Base-by-base conservation (phyloP, 495 filamentous ascomycete genomes). In the Tirmania nivea region DNA sequence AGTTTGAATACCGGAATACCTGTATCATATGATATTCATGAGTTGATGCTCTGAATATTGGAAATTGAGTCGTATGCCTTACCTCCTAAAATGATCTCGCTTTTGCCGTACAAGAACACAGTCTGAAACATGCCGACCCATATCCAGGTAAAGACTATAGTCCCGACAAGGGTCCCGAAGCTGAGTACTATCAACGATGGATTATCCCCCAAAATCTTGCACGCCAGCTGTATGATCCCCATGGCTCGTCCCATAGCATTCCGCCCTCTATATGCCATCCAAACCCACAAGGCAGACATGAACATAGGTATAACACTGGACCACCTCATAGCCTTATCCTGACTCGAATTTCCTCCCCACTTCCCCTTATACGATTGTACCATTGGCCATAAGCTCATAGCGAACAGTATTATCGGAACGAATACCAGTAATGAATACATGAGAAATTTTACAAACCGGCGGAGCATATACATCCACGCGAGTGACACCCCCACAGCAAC, bases 91-190 rank as follows among this genome's bases (percentile, higher is more conserved):
- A 59, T 20, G 20, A 60, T 52, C 12, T 56, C 52, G 50, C 2
- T 50, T 47, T 61, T 64, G 21, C 62, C 90, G 17, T 81, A 84
- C 42, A 95, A 76, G 65, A 97, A 97, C 48, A 96, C 78, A 25
- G 87, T 75, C 2, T 86, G 90, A 67, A 97, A 97, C 90, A 96
- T 95, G 59, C 78, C 76, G 63, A 96, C 76, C 90, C 90, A 97
- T 10, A 82, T 60, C 90, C 90, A 97, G 2, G 86, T 94, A 83
- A 88, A 96, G 8, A 75, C 69, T 10, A 92, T 80, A 45, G 93
- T 78, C 35, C 74, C 70, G 10, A 70, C 73, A n/a, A 97, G 75
- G 25, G 79, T 82, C 34, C 69, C 79, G 57, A 96, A 77, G 17
- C 88, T 89, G 34, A 95, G 73, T 3, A 80, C 65, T n/a, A 96